Evolutionary conservation across 1,139 yeast species (phyloP).

Genomic region (Taphrina pruni): DNA sequence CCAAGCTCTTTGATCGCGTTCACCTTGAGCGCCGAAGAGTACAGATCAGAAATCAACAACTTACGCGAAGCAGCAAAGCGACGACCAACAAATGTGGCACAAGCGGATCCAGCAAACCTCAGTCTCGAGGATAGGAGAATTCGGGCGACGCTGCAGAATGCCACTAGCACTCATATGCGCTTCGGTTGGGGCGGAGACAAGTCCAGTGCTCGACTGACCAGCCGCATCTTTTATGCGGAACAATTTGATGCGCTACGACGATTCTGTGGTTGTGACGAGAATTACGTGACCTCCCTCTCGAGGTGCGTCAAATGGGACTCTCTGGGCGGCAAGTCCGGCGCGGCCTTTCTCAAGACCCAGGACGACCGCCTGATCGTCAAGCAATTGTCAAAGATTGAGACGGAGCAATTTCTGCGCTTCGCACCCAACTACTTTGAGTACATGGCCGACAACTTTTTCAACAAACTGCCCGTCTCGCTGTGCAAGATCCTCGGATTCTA

Average conservation of each 20-base stretch:
- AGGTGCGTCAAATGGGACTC: conserved; percentile 96
- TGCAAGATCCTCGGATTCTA: conserved; percentile 96
- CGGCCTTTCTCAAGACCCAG: conserved; percentile 86
- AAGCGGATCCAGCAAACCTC: not conserved
- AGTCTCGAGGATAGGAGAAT: conserved; percentile 49
- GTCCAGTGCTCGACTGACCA: conserved; percentile 71
- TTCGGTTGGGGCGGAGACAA: conserved; percentile 70
- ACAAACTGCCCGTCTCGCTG: conserved; percentile 89
- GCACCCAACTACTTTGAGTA: conserved; percentile 97
- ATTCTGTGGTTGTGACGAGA: conserved; percentile 77
- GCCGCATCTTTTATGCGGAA: conserved; percentile 93
- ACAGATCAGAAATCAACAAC: conserved; percentile 65
- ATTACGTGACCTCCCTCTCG: conserved; percentile 84
- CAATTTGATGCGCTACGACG: conserved; percentile 93
- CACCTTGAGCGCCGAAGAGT: conserved; percentile 84
- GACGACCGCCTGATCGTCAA: conserved; percentile 90
- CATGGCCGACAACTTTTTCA: conserved; percentile 93
- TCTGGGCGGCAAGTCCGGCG: conserved; percentile 95
- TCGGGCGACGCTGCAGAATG: conserved; percentile 76
- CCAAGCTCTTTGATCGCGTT: conserved; percentile 94
- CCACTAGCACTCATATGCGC: conserved; percentile 85
- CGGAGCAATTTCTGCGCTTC: conserved; percentile 91
- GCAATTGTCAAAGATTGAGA: conserved; percentile 83
- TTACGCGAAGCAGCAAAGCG: conserved; percentile 51
- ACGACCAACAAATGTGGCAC: conserved; percentile 25